Percentiles rank a stretch among this genome's conserved stretches.
Conservation (phyloP, 345 rosid genomes). For the Adansonia digitata region DNA sequence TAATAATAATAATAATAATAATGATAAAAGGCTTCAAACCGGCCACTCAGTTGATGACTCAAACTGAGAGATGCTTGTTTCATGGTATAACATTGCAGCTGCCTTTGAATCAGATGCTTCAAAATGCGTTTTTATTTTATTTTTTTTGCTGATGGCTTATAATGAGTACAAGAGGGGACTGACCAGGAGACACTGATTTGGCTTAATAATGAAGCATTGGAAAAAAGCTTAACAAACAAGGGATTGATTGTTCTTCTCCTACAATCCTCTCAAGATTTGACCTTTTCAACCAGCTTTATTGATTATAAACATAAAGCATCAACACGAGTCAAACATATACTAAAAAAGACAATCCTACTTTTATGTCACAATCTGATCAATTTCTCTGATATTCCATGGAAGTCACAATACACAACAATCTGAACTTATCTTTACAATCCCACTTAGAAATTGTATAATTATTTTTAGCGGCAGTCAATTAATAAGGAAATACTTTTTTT, state of each 20-base stretch:
- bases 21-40: no score
- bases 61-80: neutral
- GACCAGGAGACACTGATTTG: neutral
- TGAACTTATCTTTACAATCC: neutral
- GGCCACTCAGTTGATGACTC: no score
- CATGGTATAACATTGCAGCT: neutral
- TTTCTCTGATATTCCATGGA: neutral
- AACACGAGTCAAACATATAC: neutral
- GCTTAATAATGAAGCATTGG: conserved; percentile 4
- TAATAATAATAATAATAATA: no score
- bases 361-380: conserved; percentile 8
- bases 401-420: neutral
- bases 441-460: conserved; percentile 1
- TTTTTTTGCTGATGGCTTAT: no score
- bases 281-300: neutral
- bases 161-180: no score
- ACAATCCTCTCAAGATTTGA: neutral
- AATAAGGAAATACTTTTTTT: neutral
- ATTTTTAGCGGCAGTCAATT: neutral
- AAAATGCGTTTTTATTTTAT: no score
- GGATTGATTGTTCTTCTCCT: neutral
- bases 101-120: conserved; percentile 2
- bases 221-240: neutral
- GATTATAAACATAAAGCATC: neutral
- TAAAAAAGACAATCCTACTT: neutral